A percentile compares a stretch with the other conserved stretches of the same genome.
phyloP scores from a whole-genome alignment of 2,329 filamentous ascomycete genomes.

The Dendrostoma leiphaemia region DNA sequence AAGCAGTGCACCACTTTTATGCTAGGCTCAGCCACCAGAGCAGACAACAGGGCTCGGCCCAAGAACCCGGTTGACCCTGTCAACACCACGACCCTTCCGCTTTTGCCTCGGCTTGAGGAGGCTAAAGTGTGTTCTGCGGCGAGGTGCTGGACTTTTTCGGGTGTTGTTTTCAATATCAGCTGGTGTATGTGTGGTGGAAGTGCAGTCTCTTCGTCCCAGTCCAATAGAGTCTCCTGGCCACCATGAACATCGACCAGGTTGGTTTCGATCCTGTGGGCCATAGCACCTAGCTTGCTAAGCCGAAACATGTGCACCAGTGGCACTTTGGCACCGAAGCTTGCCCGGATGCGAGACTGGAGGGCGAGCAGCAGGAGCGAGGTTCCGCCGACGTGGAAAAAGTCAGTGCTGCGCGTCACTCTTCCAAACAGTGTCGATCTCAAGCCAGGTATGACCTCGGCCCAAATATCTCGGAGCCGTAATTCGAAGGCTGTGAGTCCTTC shows the following conservation, averaged over 20 bases:
- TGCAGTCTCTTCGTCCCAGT: not conserved
- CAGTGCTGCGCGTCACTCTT: no score
- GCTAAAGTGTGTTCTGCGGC: no score
- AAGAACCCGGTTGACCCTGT: conserved; percentile 31
- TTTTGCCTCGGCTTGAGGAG: no score
- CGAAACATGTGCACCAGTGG: conserved; percentile 36
- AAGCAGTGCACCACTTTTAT: not conserved
- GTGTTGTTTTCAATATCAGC: not conserved
- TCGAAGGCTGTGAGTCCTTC: no score
- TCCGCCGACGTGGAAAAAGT: conserved; percentile 43
- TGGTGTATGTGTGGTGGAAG: not conserved
- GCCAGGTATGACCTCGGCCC: no score
- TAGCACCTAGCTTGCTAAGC: conserved; percentile 33
- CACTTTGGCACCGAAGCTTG: conserved; percentile 29
- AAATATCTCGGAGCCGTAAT: no score
- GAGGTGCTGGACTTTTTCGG: not conserved
- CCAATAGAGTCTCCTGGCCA: no score
- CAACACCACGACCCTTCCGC: conserved; percentile 24
- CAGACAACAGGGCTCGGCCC: conserved; percentile 1
- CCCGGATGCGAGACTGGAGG: conserved; percentile 34
- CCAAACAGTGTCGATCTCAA: no score
- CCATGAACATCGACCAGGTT: not conserved
- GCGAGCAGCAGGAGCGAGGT: conserved; percentile 38
- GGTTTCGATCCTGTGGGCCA: conserved; percentile 36
- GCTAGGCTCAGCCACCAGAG: not conserved